A percentile compares a stretch with the other conserved stretches of the same genome.
Conservation (phyloP, 1,284 basidiomycete species). For the Schizophyllum commune region DNA sequence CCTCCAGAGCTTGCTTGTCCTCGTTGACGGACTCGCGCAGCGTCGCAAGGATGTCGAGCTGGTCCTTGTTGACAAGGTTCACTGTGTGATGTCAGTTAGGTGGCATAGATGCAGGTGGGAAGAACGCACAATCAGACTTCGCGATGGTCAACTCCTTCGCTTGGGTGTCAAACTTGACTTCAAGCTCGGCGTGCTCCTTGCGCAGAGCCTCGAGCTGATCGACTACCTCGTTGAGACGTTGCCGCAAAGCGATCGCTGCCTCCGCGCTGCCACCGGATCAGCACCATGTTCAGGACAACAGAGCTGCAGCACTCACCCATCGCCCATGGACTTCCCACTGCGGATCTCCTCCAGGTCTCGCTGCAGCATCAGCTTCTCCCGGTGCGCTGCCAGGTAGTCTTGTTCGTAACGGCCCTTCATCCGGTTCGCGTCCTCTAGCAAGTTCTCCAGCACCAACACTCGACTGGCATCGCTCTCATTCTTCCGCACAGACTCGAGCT, state of each 20-base stretch:
- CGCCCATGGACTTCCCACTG: slow-evolving; percentile 74
- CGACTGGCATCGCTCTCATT: slow-evolving; percentile 72
- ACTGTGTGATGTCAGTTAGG: slow-evolving; percentile 37
- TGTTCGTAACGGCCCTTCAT: slow-evolving; percentile 86
- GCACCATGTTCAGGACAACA: background rate
- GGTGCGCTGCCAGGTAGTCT: slow-evolving; percentile 82
- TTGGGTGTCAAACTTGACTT: slow-evolving; percentile 62
- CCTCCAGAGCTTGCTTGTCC: slow-evolving; percentile 74
- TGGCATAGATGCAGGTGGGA: background rate
- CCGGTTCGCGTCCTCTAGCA: slow-evolving; percentile 85
- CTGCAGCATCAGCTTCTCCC: slow-evolving; percentile 76
- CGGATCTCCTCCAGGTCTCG: slow-evolving; percentile 84
- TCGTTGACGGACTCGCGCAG: slow-evolving; percentile 84
- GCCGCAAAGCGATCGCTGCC: slow-evolving; percentile 80
- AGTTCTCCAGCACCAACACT: slow-evolving; percentile 79
- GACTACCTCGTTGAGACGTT: slow-evolving; percentile 81
- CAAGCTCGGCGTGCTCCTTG: slow-evolving; percentile 62
- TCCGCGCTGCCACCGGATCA: slow-evolving; percentile 48
- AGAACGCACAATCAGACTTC: slow-evolving; percentile 74
- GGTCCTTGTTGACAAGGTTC: slow-evolving; percentile 78
- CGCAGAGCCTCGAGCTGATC: slow-evolving; percentile 73
- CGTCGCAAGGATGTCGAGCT: slow-evolving; percentile 74
- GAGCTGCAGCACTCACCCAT: slow-evolving; percentile 49
- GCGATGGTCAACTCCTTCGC: slow-evolving; percentile 73
- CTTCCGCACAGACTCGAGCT: slow-evolving; percentile 68